phyloP scores from a whole-genome alignment of 805 yeast species.

The Cyberlindnera saturnus region DNA sequence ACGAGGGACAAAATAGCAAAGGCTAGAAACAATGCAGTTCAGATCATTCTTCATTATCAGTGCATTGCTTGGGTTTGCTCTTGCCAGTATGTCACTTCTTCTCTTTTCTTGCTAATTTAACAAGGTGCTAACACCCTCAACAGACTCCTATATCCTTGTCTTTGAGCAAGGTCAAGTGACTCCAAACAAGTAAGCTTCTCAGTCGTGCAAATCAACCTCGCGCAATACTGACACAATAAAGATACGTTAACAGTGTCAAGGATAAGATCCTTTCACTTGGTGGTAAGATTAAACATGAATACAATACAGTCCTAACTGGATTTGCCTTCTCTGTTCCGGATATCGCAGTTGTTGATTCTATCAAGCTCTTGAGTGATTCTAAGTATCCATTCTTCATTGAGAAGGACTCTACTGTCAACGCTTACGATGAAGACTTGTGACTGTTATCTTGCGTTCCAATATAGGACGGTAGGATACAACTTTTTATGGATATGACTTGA shows the following conservation, averaged over 20 bases:
- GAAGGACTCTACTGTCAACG: slow-evolving; percentile 33
- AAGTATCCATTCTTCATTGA: slow-evolving; percentile 40
- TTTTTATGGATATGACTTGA: too few species aligned
- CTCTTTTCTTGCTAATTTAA: neutral
- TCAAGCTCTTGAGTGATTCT: slow-evolving; percentile 16
- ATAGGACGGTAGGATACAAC: too few species aligned
- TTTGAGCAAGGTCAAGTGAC: slow-evolving; percentile 25
- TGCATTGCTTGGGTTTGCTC: neutral
- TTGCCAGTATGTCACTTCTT: neutral
- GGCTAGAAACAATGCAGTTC: neutral
- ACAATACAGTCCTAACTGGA: slow-evolving; percentile 40
- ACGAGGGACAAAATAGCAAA: neutral
- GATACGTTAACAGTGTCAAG: slow-evolving; percentile 28
- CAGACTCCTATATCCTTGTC: slow-evolving; percentile 21
- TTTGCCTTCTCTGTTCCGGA: slow-evolving; percentile 37
- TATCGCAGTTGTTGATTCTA: slow-evolving; percentile 18
- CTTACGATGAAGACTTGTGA: slow-evolving; percentile 16
- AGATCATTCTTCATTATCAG: neutral
- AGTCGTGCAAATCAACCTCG: neutral
- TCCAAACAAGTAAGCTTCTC: slow-evolving; percentile 19
- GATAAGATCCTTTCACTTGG: slow-evolving; percentile 32
- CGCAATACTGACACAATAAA: neutral
- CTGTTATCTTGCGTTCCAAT: too few species aligned
- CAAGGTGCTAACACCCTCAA: neutral
- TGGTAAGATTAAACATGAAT: slow-evolving; percentile 42